Conservation (phyloP, 1,284 basidiomycete species). For the Phenoliferia sp. region DNA sequence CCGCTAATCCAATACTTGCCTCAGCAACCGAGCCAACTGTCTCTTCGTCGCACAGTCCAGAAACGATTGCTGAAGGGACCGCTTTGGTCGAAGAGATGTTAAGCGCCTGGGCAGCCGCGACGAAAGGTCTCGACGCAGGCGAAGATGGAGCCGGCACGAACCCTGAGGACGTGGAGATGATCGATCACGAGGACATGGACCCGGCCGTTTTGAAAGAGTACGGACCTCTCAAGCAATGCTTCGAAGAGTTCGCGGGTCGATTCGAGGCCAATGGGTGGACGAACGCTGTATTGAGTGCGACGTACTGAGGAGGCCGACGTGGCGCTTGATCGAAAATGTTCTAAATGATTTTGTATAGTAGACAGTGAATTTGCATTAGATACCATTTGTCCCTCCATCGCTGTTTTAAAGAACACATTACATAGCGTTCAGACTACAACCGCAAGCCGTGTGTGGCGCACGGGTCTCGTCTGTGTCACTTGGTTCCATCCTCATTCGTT, state of each 20-base stretch:
- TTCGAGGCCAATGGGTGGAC: constrained; percentile 78
- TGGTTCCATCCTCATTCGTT: too few species aligned
- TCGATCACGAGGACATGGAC: constrained; percentile 44
- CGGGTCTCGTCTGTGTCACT: too few species aligned
- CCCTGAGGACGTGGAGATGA: constrained; percentile 13
- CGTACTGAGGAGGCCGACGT: too few species aligned
- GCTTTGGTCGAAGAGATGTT: constrained; percentile 75
- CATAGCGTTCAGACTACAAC: too few species aligned
- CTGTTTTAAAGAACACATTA: too few species aligned
- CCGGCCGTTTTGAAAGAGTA: constrained; percentile 53
- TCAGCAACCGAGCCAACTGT: constrained; percentile 56
- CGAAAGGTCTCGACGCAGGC: constrained; percentile 3
- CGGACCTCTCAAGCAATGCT: constrained; percentile 60
- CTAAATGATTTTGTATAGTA: too few species aligned
- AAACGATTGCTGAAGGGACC: constrained; percentile 57
- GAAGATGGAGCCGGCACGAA: not conserved
- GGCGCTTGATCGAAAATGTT: too few species aligned
- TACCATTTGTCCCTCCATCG: too few species aligned
- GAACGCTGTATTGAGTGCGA: constrained; percentile 52
- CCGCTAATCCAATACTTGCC: not conserved
- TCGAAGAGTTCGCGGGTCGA: constrained; percentile 60
- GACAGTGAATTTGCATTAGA: too few species aligned
- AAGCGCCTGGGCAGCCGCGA: constrained; percentile 57
- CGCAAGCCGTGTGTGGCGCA: too few species aligned
- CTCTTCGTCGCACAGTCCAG: constrained; percentile 8